A percentile compares a stretch with the other conserved stretches of the same genome.
Evolutionary conservation across 352 stramenopile genomes (phyloP).

Genomic region (Peronospora destructor): DNA sequence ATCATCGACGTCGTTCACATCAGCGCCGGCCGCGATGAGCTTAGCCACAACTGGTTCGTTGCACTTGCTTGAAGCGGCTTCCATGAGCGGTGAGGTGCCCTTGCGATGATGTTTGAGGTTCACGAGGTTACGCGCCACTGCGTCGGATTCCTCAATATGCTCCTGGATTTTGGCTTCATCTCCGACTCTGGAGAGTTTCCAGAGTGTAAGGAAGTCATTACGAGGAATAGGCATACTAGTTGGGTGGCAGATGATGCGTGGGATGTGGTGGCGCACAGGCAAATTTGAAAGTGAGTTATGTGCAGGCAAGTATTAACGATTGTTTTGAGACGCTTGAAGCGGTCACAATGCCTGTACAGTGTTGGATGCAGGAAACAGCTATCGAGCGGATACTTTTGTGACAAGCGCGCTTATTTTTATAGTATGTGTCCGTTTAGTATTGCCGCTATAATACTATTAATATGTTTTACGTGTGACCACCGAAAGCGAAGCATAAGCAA

Average conservation of each 20-base stretch:
- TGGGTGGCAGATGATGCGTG: not conserved
- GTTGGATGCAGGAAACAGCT: conserved; percentile 19
- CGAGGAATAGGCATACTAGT: conserved; percentile 23
- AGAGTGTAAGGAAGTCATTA: conserved; percentile 26
- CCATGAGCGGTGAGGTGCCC: conserved; percentile 68
- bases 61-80: conserved; percentile 37
- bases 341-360: conserved; percentile 6
- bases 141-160: conserved; percentile 26
- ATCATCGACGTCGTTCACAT: conserved; percentile 37
- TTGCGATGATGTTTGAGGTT: conserved; percentile 37
- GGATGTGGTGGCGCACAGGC: conserved; percentile 3
- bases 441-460: conserved; percentile 5
- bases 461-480: conserved; percentile 1
- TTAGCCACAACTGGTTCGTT: conserved; percentile 37
- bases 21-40: conserved; percentile 43
- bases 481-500: too few relatives aligned
- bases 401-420: conserved; percentile 17
- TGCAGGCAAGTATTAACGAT: not conserved
- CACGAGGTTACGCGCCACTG: conserved; percentile 27
- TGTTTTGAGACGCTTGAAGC: conserved; percentile 1
- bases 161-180: conserved; percentile 26
- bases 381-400: conserved; percentile 24
- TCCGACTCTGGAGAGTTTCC: conserved; percentile 25
- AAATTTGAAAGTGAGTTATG: conserved; percentile 13
- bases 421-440: conserved; percentile 11